Percentiles rank a stretch among this genome's conserved stretches.
phyloP scores from a whole-genome alignment of 2,329 filamentous ascomycete species.

The Cercospora zeae-maydis region DNA sequence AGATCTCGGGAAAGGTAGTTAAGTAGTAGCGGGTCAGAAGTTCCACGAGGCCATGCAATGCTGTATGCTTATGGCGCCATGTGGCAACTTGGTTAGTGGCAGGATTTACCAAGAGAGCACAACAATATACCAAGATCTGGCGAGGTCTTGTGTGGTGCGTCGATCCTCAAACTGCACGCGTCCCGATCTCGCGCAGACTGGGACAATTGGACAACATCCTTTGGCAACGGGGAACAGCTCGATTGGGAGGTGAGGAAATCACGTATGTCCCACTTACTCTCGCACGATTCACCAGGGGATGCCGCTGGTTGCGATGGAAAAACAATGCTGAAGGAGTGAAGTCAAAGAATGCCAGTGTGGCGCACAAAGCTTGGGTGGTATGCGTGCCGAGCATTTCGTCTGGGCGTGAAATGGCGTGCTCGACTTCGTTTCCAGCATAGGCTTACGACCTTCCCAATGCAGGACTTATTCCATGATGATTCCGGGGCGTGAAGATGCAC shows the following conservation, averaged over 20 bases:
- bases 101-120: background rate
- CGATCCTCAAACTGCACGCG: background rate
- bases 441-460: background rate
- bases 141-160: background rate
- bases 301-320: background rate
- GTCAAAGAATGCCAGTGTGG: background rate
- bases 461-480: background rate
- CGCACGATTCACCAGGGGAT: background rate
- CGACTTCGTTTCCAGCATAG: background rate
- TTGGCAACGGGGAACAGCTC: background rate
- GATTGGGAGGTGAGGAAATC: background rate
- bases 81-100: background rate
- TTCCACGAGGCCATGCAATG: background rate
- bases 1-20: background rate
- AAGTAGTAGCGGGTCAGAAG: background rate
- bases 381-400: conserved; percentile 2
- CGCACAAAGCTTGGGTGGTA: conserved; percentile 4
- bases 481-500: background rate
- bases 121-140: background rate
- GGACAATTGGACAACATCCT: background rate
- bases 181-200: background rate
- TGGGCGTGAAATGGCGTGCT: conserved; percentile 1
- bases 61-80: background rate
- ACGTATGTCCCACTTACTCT: background rate
- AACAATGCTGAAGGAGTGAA: background rate